These are phyloP conservation scores for Entomortierella lignicola DNA, from an alignment of 192 early-diverging fungal species.

Conservation along the genomic window DNA sequence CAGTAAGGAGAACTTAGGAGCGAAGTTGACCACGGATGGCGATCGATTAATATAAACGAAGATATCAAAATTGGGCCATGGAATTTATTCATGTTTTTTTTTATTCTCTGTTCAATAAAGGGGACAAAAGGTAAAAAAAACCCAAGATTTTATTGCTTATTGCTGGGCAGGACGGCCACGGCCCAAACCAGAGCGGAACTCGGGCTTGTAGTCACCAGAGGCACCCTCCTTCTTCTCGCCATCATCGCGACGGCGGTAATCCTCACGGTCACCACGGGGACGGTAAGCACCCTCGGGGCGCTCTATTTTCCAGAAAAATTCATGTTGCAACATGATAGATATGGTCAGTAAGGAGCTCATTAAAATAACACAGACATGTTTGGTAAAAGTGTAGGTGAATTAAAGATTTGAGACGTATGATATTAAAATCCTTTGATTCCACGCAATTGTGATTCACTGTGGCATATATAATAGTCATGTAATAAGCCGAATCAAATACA, in stretches of 20 bases:
- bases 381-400: too few relatives aligned
- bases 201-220: constrained; percentile 93
- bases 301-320: constrained; percentile 36
- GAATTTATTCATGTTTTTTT: background rate
- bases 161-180: constrained; percentile 61
- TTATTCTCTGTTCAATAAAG: background rate
- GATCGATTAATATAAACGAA: background rate
- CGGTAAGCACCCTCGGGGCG: constrained; percentile 75
- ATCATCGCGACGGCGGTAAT: constrained; percentile 87
- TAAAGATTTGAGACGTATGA: too few relatives aligned
- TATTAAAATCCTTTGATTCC: too few relatives aligned
- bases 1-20: too few relatives aligned
- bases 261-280: constrained; percentile 81
- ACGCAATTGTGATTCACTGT: too few relatives aligned
- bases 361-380: too few relatives aligned
- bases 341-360: too few relatives aligned
- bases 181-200: constrained; percentile 96
- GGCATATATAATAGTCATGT: too few relatives aligned
- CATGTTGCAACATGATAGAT: too few relatives aligned
- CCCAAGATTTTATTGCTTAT: constrained; percentile 21
- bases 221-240: constrained; percentile 93
- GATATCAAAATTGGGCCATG: background rate
- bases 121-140: background rate
- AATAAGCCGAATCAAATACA: too few relatives aligned
- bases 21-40: background rate